These are phyloP conservation scores for Simplicillium aogashimaense DNA, from an alignment of 2,329 filamentous ascomycete genomes.

Conservation along the genomic window DNA sequence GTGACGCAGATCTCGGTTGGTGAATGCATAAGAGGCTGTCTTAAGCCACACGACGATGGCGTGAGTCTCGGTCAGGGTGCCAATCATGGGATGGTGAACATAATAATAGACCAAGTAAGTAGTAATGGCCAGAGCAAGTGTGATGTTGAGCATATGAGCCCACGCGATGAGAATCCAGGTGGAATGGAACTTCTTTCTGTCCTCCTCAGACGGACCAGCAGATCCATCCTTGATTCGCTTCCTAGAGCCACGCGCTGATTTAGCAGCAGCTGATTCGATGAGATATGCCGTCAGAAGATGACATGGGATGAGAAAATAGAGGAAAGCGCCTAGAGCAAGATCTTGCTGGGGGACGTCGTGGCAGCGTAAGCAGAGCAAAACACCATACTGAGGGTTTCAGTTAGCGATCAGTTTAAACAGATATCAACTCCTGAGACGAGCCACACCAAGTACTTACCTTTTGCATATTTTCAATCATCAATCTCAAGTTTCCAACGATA, in stretches of 20 bases:
- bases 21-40: slow-evolving; percentile 90
- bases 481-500: slow-evolving; percentile 82
- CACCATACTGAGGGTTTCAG: slow-evolving; percentile 60
- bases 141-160: slow-evolving; percentile 75
- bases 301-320: slow-evolving; percentile 82
- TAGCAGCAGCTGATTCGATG: slow-evolving; percentile 76
- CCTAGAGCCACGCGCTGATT: slow-evolving; percentile 62
- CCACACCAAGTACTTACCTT: slow-evolving; percentile 49
- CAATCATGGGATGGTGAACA: slow-evolving; percentile 88
- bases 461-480: slow-evolving; percentile 95
- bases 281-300: slow-evolving; percentile 85
- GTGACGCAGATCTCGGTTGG: slow-evolving; percentile 89
- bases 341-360: slow-evolving; percentile 80
- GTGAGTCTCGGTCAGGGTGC: slow-evolving; percentile 82
- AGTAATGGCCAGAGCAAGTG: slow-evolving; percentile 68
- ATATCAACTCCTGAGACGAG: not conserved
- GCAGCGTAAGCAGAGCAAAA: slow-evolving; percentile 83
- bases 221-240: slow-evolving; percentile 43
- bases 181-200: slow-evolving; percentile 55
- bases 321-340: slow-evolving; percentile 60
- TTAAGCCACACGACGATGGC: slow-evolving; percentile 95
- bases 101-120: slow-evolving; percentile 82
- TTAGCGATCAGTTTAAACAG: not conserved
- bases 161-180: slow-evolving; percentile 76
- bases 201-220: slow-evolving; percentile 39